Percentiles rank a stretch among this genome's conserved stretches.
phyloP scores from a whole-genome alignment of 306 rosid species.

The Canavalia ensiformis region DNA sequence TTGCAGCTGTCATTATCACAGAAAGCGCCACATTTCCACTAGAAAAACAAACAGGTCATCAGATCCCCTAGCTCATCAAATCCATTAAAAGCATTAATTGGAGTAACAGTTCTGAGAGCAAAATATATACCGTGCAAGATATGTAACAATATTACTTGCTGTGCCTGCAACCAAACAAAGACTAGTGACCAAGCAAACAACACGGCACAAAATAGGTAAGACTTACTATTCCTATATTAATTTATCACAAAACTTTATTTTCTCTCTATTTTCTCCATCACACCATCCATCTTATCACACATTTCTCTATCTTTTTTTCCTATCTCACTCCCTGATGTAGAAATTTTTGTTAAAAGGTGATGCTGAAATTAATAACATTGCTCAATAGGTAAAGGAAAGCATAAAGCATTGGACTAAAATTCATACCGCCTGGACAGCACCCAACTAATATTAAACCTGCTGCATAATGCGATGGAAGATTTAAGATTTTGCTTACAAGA shows the following conservation, averaged over 20 bases:
- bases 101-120: constrained; percentile 32
- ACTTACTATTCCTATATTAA: too few species aligned
- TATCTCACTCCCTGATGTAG: too few species aligned
- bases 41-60: not conserved
- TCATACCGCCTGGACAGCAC: constrained; percentile 90
- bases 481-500: constrained; percentile 78
- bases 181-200: constrained; percentile 60
- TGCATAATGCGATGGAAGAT: constrained; percentile 83
- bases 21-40: constrained; percentile 82
- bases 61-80: constrained; percentile 32
- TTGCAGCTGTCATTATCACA: constrained; percentile 88
- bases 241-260: too few species aligned
- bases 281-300: too few species aligned
- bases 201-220: too few species aligned
- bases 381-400: constrained; percentile 13
- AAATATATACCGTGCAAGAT: constrained; percentile 79
- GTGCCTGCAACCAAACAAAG: constrained; percentile 75
- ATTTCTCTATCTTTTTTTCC: too few species aligned
- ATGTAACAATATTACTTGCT: constrained; percentile 88
- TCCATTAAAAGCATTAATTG: constrained; percentile 17
- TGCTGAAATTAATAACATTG: too few species aligned
- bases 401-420: constrained; percentile 16
- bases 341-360: too few species aligned
- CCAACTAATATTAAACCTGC: constrained; percentile 88
- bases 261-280: too few species aligned